A percentile compares a stretch with the other conserved stretches of the same genome.
Conservation (phyloP, 202 grass and related monocot species). For the Tripidium arundinaceum region DNA sequence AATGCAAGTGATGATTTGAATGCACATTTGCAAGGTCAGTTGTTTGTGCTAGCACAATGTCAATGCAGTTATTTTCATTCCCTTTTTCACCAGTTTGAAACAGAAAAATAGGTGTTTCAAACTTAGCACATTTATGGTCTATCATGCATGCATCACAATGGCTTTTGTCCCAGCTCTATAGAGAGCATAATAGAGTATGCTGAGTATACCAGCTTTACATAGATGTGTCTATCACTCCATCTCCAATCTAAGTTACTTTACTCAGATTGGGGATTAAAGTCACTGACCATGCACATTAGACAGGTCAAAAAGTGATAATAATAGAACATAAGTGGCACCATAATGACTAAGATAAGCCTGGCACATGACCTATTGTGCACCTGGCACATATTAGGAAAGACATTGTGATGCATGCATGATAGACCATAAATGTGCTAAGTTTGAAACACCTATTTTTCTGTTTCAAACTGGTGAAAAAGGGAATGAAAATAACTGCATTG, state of each 20-base stretch:
- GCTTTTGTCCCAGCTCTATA: neutral
- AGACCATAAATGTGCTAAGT: neutral
- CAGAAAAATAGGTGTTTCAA: neutral
- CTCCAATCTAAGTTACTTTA: neutral
- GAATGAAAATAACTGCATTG: neutral
- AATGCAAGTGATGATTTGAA: constrained; percentile 20
- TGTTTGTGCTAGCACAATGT: constrained; percentile 26
- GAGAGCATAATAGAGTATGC: neutral
- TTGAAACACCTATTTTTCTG: neutral
- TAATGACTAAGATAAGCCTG: neutral
- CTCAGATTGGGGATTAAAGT: neutral
- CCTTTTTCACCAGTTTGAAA: neutral
- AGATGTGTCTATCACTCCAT: neutral
- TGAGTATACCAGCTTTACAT: neutral
- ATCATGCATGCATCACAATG: neutral
- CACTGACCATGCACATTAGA: neutral
- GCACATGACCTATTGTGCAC: neutral
- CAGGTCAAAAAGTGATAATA: neutral
- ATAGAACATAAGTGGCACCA: neutral
- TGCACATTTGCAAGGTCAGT: constrained; percentile 44
- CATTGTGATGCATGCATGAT: neutral
- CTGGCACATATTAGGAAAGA: neutral
- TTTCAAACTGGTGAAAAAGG: neutral
- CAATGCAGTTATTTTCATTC: neutral
- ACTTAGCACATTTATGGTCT: neutral